These are phyloP conservation scores for Plasmodium cynomolgi DNA, from an alignment of 169 alveolate species.

Conservation along the genomic window DNA sequence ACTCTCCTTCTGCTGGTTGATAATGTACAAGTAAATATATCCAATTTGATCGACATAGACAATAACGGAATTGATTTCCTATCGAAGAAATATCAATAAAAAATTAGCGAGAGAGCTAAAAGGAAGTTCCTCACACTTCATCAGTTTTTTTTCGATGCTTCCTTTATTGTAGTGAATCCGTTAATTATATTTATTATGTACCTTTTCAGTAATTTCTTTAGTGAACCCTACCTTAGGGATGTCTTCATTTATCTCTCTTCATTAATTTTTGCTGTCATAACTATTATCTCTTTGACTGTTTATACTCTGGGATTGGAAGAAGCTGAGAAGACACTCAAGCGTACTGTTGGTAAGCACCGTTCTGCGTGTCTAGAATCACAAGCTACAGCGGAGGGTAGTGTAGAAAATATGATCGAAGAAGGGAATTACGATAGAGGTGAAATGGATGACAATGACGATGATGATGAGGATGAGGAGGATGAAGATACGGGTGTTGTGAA, in stretches of 20 bases:
- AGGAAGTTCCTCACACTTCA: constrained; percentile 38
- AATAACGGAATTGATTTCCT: constrained; percentile 68
- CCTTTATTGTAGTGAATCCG: constrained; percentile 36
- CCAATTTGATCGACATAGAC: constrained; percentile 45
- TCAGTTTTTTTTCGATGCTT: constrained; percentile 54
- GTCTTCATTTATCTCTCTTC: constrained; percentile 33
- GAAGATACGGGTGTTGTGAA: neutral
- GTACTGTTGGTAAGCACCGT: neutral
- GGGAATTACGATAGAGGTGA: neutral
- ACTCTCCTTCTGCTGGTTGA: constrained; percentile 14
- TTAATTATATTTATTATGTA: constrained; percentile 50
- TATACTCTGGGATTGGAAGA: constrained; percentile 23
- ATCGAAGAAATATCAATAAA: constrained; percentile 29
- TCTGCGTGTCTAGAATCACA: neutral
- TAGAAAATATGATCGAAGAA: neutral
- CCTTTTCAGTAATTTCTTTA: constrained; percentile 8
- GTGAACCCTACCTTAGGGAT: constrained; percentile 16
- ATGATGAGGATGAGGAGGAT: neutral
- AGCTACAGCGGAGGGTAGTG: neutral
- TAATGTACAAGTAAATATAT: constrained; percentile 27
- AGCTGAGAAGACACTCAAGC: neutral
- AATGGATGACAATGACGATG: neutral
- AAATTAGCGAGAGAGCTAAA: constrained; percentile 24
- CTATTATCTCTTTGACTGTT: constrained; percentile 6
- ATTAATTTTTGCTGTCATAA: constrained; percentile 11